phyloP scores from a whole-genome alignment of 768 basidiomycete species.

The Lactarius sp. region DNA sequence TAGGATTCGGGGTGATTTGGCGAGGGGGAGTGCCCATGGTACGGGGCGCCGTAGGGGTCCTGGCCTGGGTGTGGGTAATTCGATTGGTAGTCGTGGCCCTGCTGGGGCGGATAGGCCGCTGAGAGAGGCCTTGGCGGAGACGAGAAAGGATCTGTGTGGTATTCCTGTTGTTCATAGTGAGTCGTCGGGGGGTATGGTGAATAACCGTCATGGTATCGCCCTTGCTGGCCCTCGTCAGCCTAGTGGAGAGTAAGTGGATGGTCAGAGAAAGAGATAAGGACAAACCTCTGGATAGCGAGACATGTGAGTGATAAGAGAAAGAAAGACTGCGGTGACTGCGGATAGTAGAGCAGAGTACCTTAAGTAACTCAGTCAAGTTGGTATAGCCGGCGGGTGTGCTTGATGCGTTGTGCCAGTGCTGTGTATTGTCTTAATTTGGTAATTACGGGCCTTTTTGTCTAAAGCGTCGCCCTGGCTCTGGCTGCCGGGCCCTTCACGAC shows the following conservation, averaged over 20 bases:
- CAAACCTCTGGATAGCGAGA: conserved; percentile 41
- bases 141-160: conserved; percentile 41
- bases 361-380: background rate
- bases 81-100: conserved; percentile 10
- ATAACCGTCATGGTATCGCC: conserved; percentile 66
- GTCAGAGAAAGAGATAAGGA: background rate
- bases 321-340: conserved; percentile 1
- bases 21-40: conserved; percentile 27
- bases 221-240: conserved; percentile 60
- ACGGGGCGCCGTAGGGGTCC: conserved; percentile 20
- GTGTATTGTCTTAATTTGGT: too few species aligned
- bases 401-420: too few species aligned
- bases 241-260: conserved; percentile 26
- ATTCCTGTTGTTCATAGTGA: conserved; percentile 33
- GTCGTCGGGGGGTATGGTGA: conserved; percentile 41
- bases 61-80: conserved; percentile 27
- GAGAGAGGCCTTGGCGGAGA: conserved; percentile 28
- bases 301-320: conserved; percentile 29
- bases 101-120: conserved; percentile 26
- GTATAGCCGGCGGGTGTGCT: background rate
- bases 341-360: background rate
- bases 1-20: conserved; percentile 27
- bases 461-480: too few species aligned
- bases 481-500: too few species aligned
- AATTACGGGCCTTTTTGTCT: too few species aligned